Conservation (phyloP, 1,284 basidiomycete species). For the Sparassis latifolia region DNA sequence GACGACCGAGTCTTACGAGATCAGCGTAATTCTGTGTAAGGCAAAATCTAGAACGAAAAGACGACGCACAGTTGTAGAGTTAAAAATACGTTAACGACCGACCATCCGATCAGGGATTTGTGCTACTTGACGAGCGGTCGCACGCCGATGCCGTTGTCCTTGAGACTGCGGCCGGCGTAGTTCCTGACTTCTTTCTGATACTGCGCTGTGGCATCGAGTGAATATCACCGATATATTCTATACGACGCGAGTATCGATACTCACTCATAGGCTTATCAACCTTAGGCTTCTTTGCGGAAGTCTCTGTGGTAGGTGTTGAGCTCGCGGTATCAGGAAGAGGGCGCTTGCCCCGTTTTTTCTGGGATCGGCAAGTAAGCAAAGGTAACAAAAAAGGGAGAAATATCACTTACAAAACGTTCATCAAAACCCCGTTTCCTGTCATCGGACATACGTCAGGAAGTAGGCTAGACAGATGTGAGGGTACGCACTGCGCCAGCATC, state of each 20-base stretch:
- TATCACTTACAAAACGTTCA: constrained; percentile 50
- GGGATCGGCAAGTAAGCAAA: constrained; percentile 2
- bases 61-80: neutral
- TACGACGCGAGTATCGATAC: neutral
- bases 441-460: neutral
- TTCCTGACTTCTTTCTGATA: constrained; percentile 34
- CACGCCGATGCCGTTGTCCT: constrained; percentile 34
- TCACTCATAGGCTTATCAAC: constrained; percentile 26
- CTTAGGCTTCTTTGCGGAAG: constrained; percentile 35
- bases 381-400: neutral
- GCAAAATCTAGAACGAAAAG: neutral
- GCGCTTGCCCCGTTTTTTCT: constrained; percentile 62
- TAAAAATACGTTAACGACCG: neutral
- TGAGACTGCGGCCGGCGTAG: constrained; percentile 29
- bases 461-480: neutral
- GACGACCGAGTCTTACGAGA: neutral
- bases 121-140: constrained; percentile 34
- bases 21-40: neutral
- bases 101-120: neutral
- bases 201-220: constrained; percentile 14
- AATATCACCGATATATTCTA: neutral
- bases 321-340: constrained; percentile 32
- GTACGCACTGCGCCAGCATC: constrained; percentile 36
- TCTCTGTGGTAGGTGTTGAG: constrained; percentile 28
- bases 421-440: constrained; percentile 54